phyloP scores from a whole-genome alignment of 1,284 basidiomycete species.

The Neonothopanus nambi region DNA sequence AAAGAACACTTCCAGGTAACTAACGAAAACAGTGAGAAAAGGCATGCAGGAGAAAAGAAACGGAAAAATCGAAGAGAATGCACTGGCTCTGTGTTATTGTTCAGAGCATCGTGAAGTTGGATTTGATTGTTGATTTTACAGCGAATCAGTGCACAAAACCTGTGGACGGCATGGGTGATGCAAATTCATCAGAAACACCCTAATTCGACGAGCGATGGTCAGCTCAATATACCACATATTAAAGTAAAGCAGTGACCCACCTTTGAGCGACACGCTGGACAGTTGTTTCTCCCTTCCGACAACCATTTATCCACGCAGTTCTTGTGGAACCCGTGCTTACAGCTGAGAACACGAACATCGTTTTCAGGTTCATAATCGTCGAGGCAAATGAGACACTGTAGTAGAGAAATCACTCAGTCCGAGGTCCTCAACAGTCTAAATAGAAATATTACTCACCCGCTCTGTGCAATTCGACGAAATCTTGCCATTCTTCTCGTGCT shows the following conservation, averaged over 20 bases:
- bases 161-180: not conserved
- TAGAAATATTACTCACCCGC: conserved; percentile 47
- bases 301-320: conserved; percentile 88
- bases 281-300: conserved; percentile 82
- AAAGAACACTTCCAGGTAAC: not conserved
- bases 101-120: too few relatives aligned
- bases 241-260: not conserved
- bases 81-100: too few relatives aligned
- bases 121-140: too few relatives aligned
- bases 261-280: conserved; percentile 75
- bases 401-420: not conserved
- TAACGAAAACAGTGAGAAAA: too few relatives aligned
- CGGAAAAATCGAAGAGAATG: too few relatives aligned
- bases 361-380: conserved; percentile 79
- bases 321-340: conserved; percentile 85
- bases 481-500: conserved; percentile 58
- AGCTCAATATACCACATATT: not conserved
- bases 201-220: not conserved
- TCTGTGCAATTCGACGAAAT: conserved; percentile 79
- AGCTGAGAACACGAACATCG: conserved; percentile 75
- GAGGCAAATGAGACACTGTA: conserved; percentile 78
- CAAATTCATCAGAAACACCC: conserved; percentile 8
- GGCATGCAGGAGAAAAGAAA: too few relatives aligned
- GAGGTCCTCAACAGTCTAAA: not conserved
- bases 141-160: too few relatives aligned